phyloP scores from a whole-genome alignment of 371 early-diverging fungal genomes.

The Mortierella sp. region DNA sequence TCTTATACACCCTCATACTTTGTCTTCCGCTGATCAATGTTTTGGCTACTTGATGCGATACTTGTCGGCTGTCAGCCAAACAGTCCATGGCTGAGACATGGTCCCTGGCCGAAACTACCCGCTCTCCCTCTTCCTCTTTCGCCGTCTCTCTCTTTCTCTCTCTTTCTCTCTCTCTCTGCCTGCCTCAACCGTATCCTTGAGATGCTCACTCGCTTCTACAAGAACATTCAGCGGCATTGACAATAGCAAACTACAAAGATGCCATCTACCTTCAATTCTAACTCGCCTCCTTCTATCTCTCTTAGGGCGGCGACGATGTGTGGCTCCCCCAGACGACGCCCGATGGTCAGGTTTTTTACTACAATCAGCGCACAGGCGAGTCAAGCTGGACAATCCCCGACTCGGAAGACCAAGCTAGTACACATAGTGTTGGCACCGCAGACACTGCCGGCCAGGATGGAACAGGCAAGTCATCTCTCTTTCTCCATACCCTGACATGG shows the following conservation, averaged over 20 bases:
- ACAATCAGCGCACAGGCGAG: conserved; percentile 66
- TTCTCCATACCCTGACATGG: too few species aligned
- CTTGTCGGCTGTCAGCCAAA: too few species aligned
- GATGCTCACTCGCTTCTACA: too few species aligned
- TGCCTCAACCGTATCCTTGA: not conserved
- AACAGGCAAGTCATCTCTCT: conserved; percentile 33
- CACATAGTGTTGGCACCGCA: conserved; percentile 19
- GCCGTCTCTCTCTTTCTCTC: not conserved
- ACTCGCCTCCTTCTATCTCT: too few species aligned
- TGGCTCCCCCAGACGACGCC: conserved; percentile 60
- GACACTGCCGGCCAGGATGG: conserved; percentile 31
- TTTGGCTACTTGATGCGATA: not conserved
- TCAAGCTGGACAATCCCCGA: conserved; percentile 63
- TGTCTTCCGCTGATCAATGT: not conserved
- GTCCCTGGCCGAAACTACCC: not conserved
- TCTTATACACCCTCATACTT: too few species aligned
- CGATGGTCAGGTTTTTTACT: conserved; percentile 69
- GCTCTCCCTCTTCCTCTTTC: not conserved
- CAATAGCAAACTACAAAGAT: too few species aligned
- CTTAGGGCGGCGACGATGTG: conserved; percentile 44
- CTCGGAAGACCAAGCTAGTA: conserved; percentile 47
- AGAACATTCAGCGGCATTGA: too few species aligned
- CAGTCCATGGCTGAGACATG: not conserved
- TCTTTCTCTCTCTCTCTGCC: not conserved
- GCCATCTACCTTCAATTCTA: not conserved